Base-by-base conservation (phyloP, 1,139 yeast genomes). In the Protomyces lactucae-debilis region DNA sequence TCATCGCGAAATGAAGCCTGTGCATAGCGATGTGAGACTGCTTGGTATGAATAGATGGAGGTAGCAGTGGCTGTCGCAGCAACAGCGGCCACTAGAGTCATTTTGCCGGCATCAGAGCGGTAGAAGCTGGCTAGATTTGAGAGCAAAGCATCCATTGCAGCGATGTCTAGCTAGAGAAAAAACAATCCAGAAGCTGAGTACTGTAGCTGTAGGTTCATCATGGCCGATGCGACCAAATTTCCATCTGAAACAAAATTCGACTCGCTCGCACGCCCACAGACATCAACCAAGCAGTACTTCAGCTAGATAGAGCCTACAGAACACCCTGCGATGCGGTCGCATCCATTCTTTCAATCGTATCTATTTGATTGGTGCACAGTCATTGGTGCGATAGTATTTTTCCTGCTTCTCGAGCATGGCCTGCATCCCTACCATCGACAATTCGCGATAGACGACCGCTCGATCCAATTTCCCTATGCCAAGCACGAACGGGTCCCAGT, bases 391-490 rank as follows among this genome's bases (percentile, higher is more conserved):
- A 37, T 59, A 18, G 46, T 35, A 10, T 45, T 59, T 23, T 59
- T 59, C 16, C 57, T 59, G n/a, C 45, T 59, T 6, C 45, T 59
- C 39, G 63, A 59, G 32, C 63, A 68, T 45, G 61, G 66, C 9
- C 36, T 66, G 32, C 59, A 60, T 51, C 72, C 72, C 3, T 52
- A 53, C 45, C 67, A 66, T 63, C 61, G 67, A 35, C 91, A 87
- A 70, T 88, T 88, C 71, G 80, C 79, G 66, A 75, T 83, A 69
- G 79, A 79, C 65, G 86, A 83, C 70, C 65, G 80, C 25, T 80
- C 84, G 0, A 81, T 88, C 51, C 83, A 86, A 57, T 95, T 88
- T 73, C 95, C 95, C 0, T 86, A 82, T 72, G 86, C 93, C 0
- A 81, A 79, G 55, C 77, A 76, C 23, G 91, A 88, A 72, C 76